Base-by-base conservation (phyloP, 805 yeast species). In the Cyberlindnera americana region DNA sequence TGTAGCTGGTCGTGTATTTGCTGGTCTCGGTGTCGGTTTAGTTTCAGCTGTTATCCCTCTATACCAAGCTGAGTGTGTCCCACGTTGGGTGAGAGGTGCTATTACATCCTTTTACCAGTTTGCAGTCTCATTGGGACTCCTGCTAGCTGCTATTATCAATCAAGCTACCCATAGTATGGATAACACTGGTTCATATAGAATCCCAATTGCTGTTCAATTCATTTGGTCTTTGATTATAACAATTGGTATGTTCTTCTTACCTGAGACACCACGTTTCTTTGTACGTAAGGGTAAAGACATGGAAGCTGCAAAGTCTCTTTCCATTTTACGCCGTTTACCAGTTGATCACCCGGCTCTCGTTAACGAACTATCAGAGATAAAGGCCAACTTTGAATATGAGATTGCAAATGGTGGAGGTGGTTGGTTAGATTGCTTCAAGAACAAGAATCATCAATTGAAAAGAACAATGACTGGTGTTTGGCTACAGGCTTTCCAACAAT, bases 21-120 rank as follows among this genome's bases (percentile, higher is more conserved):
- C 83, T 16, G 93, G 90, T 19, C 46, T 79, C 7, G 84, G 88
- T 33, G 84, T 84, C 43, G 93, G 93, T 44, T 69, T 77, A 22
- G 68, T 83, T 18, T 78, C 90, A 21, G 82, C 89, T 19, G 70
- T 78, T 45, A 81, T 83, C 25, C 87, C 90, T 17, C 61, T 84
- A 45, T 84, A 83, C 58, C 86, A 82, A 65, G 82, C 90, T 19
- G 95, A 84, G 60, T 80, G 84, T 24, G 75, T 87, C n/a, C 93
- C 93, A 22, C 78, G 73, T 52, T 78, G 83, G 71, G 75, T 84
- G 35, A 72, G 95, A 65, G 95, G 95, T 50, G 75, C 88, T n/a
- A 70, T 82, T 45, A 88, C 83, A 35, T 77, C 84, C 39, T 73
- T 83, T 41, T 85, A 82, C 61, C 95, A 84, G 60, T 71, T 81